phyloP scores from a whole-genome alignment of 148 eudicot species.

The Persicaria maculosa region DNA sequence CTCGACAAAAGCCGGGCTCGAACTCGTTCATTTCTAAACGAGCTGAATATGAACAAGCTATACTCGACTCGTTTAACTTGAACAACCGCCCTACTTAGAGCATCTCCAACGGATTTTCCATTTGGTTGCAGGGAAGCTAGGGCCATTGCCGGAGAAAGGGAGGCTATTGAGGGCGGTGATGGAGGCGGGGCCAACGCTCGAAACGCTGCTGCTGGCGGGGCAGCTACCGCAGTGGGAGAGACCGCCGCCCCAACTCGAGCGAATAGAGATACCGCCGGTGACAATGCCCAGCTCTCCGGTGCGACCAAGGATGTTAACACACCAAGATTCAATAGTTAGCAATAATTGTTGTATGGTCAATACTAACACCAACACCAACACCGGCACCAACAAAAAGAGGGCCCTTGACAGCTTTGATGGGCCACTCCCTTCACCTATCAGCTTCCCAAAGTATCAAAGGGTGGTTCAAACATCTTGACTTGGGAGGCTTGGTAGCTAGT shows the following conservation, averaged over 20 bases:
- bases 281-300: conserved; percentile 26
- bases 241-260: conserved; percentile 74
- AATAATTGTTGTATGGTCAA: not conserved
- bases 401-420: conserved; percentile 26
- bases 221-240: conserved; percentile 89
- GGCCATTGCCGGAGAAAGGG: conserved; percentile 72
- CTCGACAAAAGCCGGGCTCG: too few relatives aligned
- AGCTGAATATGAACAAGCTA: too few relatives aligned
- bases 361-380: not conserved
- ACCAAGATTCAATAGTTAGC: conserved; percentile 12
- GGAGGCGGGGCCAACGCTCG: conserved; percentile 89
- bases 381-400: conserved; percentile 26
- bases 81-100: too few relatives aligned
- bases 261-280: conserved; percentile 70
- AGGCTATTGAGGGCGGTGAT: conserved; percentile 72
- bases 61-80: too few relatives aligned
- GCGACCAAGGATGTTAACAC: not conserved
- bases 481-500: not conserved
- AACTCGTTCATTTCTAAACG: too few relatives aligned
- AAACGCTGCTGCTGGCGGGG: conserved; percentile 72
- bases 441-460: conserved; percentile 56
- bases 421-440: conserved; percentile 15
- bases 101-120: too few relatives aligned
- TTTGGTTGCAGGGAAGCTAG: conserved; percentile 13
- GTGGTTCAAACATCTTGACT: conserved; percentile 28